phyloP scores from a whole-genome alignment of 78 protist species.

The Guillardia theta region DNA sequence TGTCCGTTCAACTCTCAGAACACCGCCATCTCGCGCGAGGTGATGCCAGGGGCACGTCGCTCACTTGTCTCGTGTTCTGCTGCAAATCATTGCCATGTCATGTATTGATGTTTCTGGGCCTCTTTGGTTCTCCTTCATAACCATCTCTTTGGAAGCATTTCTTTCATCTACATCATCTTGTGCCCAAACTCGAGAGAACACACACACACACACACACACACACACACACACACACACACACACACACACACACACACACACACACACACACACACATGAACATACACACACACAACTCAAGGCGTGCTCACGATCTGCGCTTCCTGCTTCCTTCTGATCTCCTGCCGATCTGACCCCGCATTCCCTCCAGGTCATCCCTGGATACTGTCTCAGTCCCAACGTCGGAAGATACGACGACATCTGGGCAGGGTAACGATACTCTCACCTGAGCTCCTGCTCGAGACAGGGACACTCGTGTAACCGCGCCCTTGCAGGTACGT shows the following conservation, averaged over 20 bases:
- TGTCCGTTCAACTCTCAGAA: constrained; percentile 37
- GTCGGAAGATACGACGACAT: constrained; percentile 30
- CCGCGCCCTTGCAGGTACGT: neutral
- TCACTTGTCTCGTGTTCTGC: too few species aligned
- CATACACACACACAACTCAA: neutral
- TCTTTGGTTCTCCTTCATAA: too few species aligned
- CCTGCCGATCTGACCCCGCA: neutral
- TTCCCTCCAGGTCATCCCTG: neutral
- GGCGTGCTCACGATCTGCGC: neutral
- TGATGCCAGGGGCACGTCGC: too few species aligned
- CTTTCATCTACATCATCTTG: neutral
- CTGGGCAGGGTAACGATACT: constrained; percentile 40
- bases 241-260: neutral
- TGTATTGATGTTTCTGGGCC: too few species aligned
- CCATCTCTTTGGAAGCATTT: too few species aligned
- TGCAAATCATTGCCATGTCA: too few species aligned
- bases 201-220: neutral
- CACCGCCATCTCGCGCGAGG: neutral
- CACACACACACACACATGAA: neutral
- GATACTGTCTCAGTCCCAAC: constrained; percentile 18
- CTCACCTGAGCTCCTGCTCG: too few species aligned
- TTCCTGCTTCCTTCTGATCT: neutral
- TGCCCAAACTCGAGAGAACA: too few species aligned
- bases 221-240: neutral
- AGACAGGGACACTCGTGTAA: too few species aligned